Base-by-base conservation (phyloP, 1,139 yeast species). In the Candida pseudoviswanathii region DNA sequence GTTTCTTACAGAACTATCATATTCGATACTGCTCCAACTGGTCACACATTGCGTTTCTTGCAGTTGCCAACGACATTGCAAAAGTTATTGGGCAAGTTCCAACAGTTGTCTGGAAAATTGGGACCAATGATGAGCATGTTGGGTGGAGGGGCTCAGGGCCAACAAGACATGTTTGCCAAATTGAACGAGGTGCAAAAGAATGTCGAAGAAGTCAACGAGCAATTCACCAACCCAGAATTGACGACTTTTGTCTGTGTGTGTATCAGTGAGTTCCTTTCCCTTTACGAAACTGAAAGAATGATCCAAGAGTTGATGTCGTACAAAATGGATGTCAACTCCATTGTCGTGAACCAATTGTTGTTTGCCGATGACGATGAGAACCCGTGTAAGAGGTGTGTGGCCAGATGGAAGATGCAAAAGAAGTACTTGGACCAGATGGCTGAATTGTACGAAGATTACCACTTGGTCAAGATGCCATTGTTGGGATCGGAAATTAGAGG, bases 21-120 rank as follows among this genome's bases (percentile, higher is more conserved):
- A 57, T 94, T 94, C 63, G 99, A 94, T 67, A 94, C 99, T 24
- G 99, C 99, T 0, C 99, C 99, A 58, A 94, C 99, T 0, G 99
- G 99, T 38, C 99, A 94, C 70, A 94, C 99, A 1, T 78, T 94
- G 59, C 83, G 99, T 63, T 94, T 94, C 71, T 78, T 94, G 65
- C 97, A 92, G 70, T 82, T 94, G 62, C 99, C 99, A 31, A 81
- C 95, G 22, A 92, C 97, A 4, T 75, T 94, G 54, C 95, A 91
- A 60, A 90, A 90, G 68, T 80, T 96, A 36, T 77, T 94, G 59
- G 85, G 88, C 47, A 94, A 94, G 65, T 85, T 94, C 66, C 85
- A 91, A 61, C 96, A 89, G 59, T 80, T 94, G 51, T 85, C 95
- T 32, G 88, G 94, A 10, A 83, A 82, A 62, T 82, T 94, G 61